phyloP scores from a whole-genome alignment of 441 rosid species.

The Syzygium syzygioides region DNA sequence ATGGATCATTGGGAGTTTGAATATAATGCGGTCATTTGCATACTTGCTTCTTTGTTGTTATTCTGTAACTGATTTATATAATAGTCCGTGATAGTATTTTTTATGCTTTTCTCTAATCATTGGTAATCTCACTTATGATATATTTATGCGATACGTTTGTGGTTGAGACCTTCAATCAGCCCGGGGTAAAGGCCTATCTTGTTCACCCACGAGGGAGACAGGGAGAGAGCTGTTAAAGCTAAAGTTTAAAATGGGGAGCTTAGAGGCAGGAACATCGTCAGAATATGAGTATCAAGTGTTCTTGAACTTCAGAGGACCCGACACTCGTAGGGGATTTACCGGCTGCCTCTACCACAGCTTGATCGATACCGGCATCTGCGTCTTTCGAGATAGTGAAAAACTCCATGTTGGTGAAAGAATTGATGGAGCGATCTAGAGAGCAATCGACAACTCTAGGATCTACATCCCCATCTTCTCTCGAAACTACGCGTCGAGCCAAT shows the following conservation, averaged over 20 bases:
- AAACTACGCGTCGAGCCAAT: too few species aligned
- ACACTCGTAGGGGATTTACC: fast-evolving
- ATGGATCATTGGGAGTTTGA: too few species aligned
- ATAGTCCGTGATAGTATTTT: too few species aligned
- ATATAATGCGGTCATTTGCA: too few species aligned
- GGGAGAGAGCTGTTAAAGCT: not conserved
- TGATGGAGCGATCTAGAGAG: not conserved
- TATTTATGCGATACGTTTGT: not conserved
- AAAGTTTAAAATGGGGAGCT: not conserved
- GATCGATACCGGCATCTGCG: fast-evolving
- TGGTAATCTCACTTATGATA: too few species aligned
- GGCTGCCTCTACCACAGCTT: not conserved
- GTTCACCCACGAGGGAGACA: not conserved
- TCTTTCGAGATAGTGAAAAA: not conserved
- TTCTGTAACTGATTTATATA: too few species aligned
- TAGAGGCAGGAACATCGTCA: not conserved
- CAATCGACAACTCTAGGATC: too few species aligned
- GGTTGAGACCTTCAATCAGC: not conserved
- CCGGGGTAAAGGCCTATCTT: not conserved
- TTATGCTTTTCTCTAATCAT: too few species aligned
- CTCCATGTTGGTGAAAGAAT: not conserved
- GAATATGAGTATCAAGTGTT: not conserved
- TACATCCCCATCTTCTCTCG: too few species aligned
- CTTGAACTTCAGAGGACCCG: not conserved
- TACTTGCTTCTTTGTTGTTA: too few species aligned